Conservation (phyloP, 73 alveolate species). For the Paramecium biaurelia region DNA sequence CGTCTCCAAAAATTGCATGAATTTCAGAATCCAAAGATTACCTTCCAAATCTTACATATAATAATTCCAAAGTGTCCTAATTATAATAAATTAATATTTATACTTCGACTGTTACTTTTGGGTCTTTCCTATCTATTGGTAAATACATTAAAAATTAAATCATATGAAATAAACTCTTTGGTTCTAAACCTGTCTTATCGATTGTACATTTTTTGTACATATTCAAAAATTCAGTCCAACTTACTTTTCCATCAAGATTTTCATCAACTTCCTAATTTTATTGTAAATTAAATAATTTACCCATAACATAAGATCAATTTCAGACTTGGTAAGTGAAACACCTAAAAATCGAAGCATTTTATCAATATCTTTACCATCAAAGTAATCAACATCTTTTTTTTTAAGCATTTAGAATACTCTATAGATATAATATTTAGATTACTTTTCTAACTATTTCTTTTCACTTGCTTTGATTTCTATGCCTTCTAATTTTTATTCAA, state of each 20-base stretch:
- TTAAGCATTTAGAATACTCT: slow-evolving; percentile 45
- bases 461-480: slow-evolving; percentile 62
- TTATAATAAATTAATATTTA: slow-evolving; percentile 76
- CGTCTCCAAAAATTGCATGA: slow-evolving; percentile 79
- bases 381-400: not conserved
- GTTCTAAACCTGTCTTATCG: slow-evolving; percentile 94
- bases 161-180: slow-evolving; percentile 93
- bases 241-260: slow-evolving; percentile 89
- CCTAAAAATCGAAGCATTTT: slow-evolving; percentile 66
- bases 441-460: slow-evolving; percentile 45
- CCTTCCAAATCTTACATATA: slow-evolving; percentile 92
- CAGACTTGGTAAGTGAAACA: slow-evolving; percentile 75
- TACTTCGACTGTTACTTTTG: slow-evolving; percentile 31
- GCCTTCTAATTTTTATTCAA: slow-evolving; percentile 58
- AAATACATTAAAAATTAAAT: slow-evolving; percentile 98
- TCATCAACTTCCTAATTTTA: slow-evolving; percentile 94
- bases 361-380: slow-evolving; percentile 50
- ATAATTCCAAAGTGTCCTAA: slow-evolving; percentile 94
- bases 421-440: not conserved
- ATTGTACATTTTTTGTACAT: slow-evolving; percentile 93
- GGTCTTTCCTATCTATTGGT: slow-evolving; percentile 63
- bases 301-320: slow-evolving; percentile 83
- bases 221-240: slow-evolving; percentile 87
- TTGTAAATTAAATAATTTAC: slow-evolving; percentile 21
- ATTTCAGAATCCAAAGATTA: slow-evolving; percentile 77